Evolutionary conservation across 2,329 filamentous ascomycete species (phyloP).

Genomic region (Botrytis galanthina): DNA sequence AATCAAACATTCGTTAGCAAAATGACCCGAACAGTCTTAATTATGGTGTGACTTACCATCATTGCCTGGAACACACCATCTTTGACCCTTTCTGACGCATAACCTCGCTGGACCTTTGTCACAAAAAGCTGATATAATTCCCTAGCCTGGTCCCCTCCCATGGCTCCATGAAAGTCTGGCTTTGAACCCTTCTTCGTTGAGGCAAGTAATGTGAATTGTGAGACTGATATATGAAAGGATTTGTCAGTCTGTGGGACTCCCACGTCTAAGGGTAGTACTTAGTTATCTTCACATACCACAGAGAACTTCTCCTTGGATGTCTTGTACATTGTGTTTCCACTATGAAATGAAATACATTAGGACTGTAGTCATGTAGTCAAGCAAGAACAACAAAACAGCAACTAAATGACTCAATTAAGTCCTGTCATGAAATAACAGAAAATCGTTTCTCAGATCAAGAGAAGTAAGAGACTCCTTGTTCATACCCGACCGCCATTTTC

Average conservation of each 20-base stretch:
- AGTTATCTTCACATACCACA: slow-evolving; percentile 62
- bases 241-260: not conserved
- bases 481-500: slow-evolving; percentile 37
- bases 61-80: slow-evolving; percentile 97
- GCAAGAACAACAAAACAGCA: not conserved
- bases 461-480: slow-evolving; percentile 7
- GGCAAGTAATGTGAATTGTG: slow-evolving; percentile 92
- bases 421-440: not conserved
- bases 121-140: slow-evolving; percentile 83
- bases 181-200: slow-evolving; percentile 95
- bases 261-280: not conserved
- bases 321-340: slow-evolving; percentile 89
- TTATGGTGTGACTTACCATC: slow-evolving; percentile 59
- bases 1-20: slow-evolving; percentile 7
- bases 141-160: slow-evolving; percentile 73
- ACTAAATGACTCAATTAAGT: not conserved
- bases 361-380: slow-evolving; percentile 14
- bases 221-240: slow-evolving; percentile 57
- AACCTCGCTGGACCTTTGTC: slow-evolving; percentile 68
- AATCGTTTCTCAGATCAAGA: not conserved
- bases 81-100: slow-evolving; percentile 74
- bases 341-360: slow-evolving; percentile 41
- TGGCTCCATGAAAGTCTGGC: slow-evolving; percentile 89
- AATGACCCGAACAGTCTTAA: not conserved
- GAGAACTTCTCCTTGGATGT: slow-evolving; percentile 88